Evolutionary conservation across 257 asterid species (phyloP).

Genomic region (Nicotiana obtusifolia): DNA sequence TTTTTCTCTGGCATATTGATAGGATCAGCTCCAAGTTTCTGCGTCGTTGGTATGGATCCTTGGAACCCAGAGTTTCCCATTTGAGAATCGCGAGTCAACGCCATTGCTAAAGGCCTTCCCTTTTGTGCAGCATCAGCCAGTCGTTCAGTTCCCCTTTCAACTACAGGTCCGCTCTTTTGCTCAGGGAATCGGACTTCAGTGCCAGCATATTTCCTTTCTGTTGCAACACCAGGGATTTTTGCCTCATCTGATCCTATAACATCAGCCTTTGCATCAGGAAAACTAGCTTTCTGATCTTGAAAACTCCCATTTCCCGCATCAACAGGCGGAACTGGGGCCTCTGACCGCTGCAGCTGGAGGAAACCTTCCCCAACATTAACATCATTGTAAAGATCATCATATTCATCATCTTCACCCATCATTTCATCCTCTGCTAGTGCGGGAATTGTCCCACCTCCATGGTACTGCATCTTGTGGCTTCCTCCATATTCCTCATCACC

Average conservation of each 20-base stretch:
- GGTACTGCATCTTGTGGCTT: conserved; percentile 57
- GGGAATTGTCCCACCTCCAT: conserved; percentile 63
- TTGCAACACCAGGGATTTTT: conserved; percentile 36
- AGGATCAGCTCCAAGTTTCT: conserved; percentile 33
- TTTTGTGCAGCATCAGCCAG: conserved; percentile 36
- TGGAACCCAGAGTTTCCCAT: conserved; percentile 49
- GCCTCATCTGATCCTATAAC: conserved; percentile 30
- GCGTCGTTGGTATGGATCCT: conserved; percentile 36
- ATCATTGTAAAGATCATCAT: conserved; percentile 52
- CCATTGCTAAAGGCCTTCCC: conserved; percentile 30
- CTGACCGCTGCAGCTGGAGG: conserved; percentile 40
- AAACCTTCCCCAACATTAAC: conserved; percentile 53
- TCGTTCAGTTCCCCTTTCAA: conserved; percentile 29
- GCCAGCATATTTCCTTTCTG: conserved; percentile 36
- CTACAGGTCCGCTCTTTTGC: conserved; percentile 38
- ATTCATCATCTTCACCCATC: conserved; percentile 51
- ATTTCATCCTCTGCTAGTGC: conserved; percentile 86
- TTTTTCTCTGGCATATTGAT: conserved; percentile 32
- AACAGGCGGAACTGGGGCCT: conserved; percentile 38
- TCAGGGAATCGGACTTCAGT: conserved; percentile 38
- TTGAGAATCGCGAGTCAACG: conserved; percentile 39
- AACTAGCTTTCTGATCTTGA: conserved; percentile 38
- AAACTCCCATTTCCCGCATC: conserved; percentile 41
- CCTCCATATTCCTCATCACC: conserved; percentile 69
- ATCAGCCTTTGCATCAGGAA: conserved; percentile 37